Base-by-base conservation (phyloP, 2,329 filamentous ascomycete species). In the Colletotrichum sp. region DNA sequence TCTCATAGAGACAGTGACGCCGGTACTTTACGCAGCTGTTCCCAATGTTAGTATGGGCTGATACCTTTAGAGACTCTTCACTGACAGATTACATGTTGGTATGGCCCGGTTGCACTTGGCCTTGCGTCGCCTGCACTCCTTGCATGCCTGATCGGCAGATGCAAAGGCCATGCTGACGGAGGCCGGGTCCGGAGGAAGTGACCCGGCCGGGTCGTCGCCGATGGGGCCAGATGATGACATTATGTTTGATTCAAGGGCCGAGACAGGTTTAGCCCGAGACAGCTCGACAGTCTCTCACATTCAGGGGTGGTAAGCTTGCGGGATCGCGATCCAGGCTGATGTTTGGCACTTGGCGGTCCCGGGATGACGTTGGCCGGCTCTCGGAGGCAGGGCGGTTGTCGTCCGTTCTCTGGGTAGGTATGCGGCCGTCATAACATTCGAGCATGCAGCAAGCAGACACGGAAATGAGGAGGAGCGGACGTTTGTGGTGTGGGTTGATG, bases 1-100 rank as follows among this genome's bases (percentile, higher is more conserved):
- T 87, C 78, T 89, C 88, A 72, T 89, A 89, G 8, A 88, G 80
- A 75, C 88, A 89, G 75, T 87, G 85, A 16, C 88, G 81, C 57
- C 85, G 82, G 78, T 88, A 87, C 72, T 85, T 85, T 64, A 83
- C 79, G 78, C 87, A 89, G 18, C 59, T 62, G 28, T 57, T 8
- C 10, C 16, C 32, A 18, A 13, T 16, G 10, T 62, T 15, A 62
- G 18, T 6, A n/a, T 34, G 12, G 28, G 16, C 18, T n/a, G 24
- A 15, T 26, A 7, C 24, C 57, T 30, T 6, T 13, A 6, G 10
- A 62, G 8, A 16, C 28, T 62, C 72, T 84, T 85, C 55, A 83
- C 79, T 77, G 87, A 89, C 21, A 85, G 79, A 52, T 82, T 81
- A 75, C 85, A 87, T 5, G 81, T 84, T 13, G 85, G 85, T 34